Evolutionary conservation across 2,329 filamentous ascomycete species (phyloP), one percentile per base, ranked within the genome.

Genomic region (Ustilaginoidea virens): DNA sequence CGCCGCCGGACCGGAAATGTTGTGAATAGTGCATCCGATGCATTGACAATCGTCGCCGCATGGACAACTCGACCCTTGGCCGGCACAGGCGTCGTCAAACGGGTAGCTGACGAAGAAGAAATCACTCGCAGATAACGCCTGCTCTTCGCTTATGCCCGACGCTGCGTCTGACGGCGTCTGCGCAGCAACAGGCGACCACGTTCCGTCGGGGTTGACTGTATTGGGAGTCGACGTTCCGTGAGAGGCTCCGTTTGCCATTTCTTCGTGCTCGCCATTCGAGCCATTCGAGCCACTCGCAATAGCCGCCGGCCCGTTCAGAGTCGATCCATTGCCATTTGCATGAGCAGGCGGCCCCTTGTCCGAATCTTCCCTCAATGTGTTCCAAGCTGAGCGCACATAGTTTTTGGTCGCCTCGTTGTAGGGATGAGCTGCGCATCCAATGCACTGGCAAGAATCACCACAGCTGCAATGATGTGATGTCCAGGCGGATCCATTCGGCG

Each of bases 401-500:
- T 55, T 58, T 35, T 58, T 63, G 28, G 68, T 79, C 14, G 72
- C 67, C 6, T 69, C 60, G 39, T 80, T 80, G 42, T 73, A 76
- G 9, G 75, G 72, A 45, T 80, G 74, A 3, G 68, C 69, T 5
- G 71, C 61, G 44, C 76, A 81, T 8, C 74, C 75, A 20, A 80
- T 55, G 43, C 76, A 81, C 38, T 73, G 63, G 38, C 76, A 81
- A 17, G 56, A 56, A 30, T 74, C 67, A 13, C 76, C 76, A 42
- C 76, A 81, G 27, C 59, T 58, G 40, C 76, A 81, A 30, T 49
- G 55, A 25, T 55, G 54, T 30, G 45, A 53, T 13, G 48, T 57
- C 38, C 48, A 53, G 3, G 40, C 33, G 4, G 39, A 33, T n/a
- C 29, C 30, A n/a, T 39, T 40, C 14, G 28, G 19, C 17, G 33